A percentile compares a stretch with the other conserved stretches of the same genome.
Conservation (phyloP, 2,329 filamentous ascomycete genomes). For the Esteya vermicola region DNA sequence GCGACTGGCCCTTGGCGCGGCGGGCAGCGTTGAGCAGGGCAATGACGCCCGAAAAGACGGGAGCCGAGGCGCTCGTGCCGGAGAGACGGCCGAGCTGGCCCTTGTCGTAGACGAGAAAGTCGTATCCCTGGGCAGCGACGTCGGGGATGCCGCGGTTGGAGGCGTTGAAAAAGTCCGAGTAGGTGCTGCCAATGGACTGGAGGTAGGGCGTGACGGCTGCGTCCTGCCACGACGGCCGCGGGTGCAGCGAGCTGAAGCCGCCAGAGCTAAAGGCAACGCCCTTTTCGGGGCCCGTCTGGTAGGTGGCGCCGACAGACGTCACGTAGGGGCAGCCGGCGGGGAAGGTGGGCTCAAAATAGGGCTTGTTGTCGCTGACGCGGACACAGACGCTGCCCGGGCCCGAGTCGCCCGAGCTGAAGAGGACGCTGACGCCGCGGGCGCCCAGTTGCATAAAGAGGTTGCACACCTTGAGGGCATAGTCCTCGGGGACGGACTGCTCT, state of each 20-base stretch:
- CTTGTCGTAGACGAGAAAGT: conserved; percentile 15
- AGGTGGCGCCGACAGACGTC: conserved; percentile 42
- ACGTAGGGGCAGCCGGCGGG: conserved; percentile 22
- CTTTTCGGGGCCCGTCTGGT: conserved; percentile 16
- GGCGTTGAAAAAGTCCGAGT: conserved; percentile 28
- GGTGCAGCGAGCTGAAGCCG: conserved; percentile 33
- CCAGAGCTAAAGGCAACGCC: conserved; percentile 20
- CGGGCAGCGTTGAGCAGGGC: conserved; percentile 28
- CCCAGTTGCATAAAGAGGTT: conserved; percentile 50
- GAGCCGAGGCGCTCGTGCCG: conserved; percentile 23
- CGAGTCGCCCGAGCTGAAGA: conserved; percentile 45
- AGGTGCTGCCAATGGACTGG: conserved; percentile 23
- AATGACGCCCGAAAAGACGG: conserved; percentile 26
- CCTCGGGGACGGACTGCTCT: conserved; percentile 47
- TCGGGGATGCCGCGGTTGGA: conserved; percentile 31
- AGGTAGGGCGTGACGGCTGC: conserved; percentile 23
- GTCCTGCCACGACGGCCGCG: conserved; percentile 25
- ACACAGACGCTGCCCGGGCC: conserved; percentile 48
- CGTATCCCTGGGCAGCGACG: conserved; percentile 37
- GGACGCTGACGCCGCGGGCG: conserved; percentile 50
- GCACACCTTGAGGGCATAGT: conserved; percentile 49
- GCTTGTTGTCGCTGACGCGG: conserved; percentile 32
- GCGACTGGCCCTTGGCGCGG: conserved; percentile 17
- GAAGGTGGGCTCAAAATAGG: conserved; percentile 25
- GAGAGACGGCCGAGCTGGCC: conserved; percentile 7